A percentile compares a stretch with the other conserved stretches of the same genome.
Evolutionary conservation across 768 basidiomycete species (phyloP).

Genomic region (Tubosaeta sp.): DNA sequence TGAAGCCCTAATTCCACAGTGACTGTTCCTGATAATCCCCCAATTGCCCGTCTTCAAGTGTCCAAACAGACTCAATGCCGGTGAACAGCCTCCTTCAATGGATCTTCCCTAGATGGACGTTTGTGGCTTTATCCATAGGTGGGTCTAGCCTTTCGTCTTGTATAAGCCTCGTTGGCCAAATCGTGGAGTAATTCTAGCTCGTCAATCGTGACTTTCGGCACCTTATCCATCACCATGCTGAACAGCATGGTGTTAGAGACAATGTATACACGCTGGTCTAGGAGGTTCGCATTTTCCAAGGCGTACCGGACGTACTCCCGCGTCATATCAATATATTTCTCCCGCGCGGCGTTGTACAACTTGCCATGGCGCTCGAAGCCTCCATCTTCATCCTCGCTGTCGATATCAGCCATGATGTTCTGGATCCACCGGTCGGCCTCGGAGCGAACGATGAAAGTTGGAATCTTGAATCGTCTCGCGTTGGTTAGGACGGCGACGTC

Average conservation of each 20-base stretch:
- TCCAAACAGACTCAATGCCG: no score
- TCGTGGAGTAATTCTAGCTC: conserved; percentile 21
- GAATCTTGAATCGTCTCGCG: conserved; percentile 29
- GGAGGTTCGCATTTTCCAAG: conserved; percentile 15
- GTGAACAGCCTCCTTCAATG: no score
- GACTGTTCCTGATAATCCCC: no score
- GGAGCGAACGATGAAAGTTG: conserved; percentile 34
- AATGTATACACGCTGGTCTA: conserved; percentile 24
- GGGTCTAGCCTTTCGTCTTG: not conserved
- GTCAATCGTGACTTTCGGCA: conserved; percentile 18
- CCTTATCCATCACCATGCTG: conserved; percentile 13
- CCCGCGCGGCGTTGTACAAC: conserved; percentile 12
- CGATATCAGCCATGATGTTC: conserved; percentile 20
- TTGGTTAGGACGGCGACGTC: conserved; percentile 31
- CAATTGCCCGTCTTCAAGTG: no score
- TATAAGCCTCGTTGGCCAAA: not conserved
- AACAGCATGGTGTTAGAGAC: conserved; percentile 18
- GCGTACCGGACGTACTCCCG: conserved; percentile 14
- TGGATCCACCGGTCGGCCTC: conserved; percentile 31
- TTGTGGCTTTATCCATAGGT: not conserved
- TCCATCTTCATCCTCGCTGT: conserved; percentile 9
- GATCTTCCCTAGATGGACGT: no score
- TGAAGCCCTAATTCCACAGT: no score
- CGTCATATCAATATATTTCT: conserved; percentile 20
- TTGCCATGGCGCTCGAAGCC: not conserved